A percentile compares a stretch with the other conserved stretches of the same genome.
These are phyloP conservation scores for Aureobasidium subglaciale DNA, from an alignment of 2,329 filamentous ascomycete genomes.

Conservation along the genomic window DNA sequence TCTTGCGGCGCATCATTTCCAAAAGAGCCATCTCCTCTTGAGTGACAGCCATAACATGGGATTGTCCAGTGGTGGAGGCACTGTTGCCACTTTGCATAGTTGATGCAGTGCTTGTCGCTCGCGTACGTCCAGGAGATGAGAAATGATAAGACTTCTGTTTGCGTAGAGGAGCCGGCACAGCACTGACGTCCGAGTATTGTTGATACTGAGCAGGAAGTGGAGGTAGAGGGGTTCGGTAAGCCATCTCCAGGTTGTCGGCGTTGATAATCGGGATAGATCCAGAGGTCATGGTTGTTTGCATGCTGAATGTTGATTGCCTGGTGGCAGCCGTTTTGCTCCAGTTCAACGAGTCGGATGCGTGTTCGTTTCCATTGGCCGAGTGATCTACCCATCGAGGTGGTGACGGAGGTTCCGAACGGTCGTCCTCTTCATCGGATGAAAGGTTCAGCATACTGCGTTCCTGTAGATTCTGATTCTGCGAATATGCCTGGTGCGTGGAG, in stretches of 20 bases:
- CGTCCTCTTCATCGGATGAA: constrained; percentile 27
- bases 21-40: constrained; percentile 44
- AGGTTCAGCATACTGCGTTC: constrained; percentile 16
- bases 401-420: constrained; percentile 17
- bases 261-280: constrained; percentile 24
- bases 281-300: constrained; percentile 22
- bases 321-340: constrained; percentile 5
- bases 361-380: background rate
- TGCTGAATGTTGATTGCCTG: constrained; percentile 17
- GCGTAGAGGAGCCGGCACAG: constrained; percentile 2
- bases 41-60: constrained; percentile 38
- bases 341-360: background rate
- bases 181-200: background rate
- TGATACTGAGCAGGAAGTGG: constrained; percentile 14
- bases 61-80: constrained; percentile 14
- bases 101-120: background rate
- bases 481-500: background rate
- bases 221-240: constrained; percentile 17
- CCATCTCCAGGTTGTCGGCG: constrained; percentile 13
- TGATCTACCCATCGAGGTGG: constrained; percentile 16
- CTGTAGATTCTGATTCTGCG: constrained; percentile 1
- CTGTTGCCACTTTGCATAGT: constrained; percentile 13
- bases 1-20: constrained; percentile 44
- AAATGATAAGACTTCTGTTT: constrained; percentile 4
- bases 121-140: background rate